A percentile compares a stretch with the other conserved stretches of the same genome.
Evolutionary conservation across 306 rosid species (phyloP).

Genomic region (Rosa rugosa): DNA sequence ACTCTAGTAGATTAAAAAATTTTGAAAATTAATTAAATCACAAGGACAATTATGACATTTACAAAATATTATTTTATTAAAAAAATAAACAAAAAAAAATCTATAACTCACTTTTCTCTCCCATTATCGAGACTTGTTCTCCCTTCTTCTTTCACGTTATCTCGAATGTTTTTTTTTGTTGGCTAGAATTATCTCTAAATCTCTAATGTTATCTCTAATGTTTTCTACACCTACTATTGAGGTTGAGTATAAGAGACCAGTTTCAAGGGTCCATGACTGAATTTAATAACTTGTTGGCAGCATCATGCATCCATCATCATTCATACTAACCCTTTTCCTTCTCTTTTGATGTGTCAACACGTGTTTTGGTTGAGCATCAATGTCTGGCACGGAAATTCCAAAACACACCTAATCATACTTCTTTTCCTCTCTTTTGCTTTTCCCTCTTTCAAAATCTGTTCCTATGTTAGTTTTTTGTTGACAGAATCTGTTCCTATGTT

Average conservation of each 20-base stretch:
- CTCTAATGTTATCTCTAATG: not conserved
- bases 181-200: no score
- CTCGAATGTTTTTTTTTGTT: no score
- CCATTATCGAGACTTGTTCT: no score
- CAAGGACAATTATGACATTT: no score
- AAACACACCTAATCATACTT: slow-evolving; percentile 11
- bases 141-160: no score
- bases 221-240: not conserved
- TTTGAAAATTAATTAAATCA: no score
- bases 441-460: not conserved
- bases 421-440: not conserved
- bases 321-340: slow-evolving; percentile 22
- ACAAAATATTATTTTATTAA: no score
- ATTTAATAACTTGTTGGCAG: not conserved
- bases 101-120: no score
- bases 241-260: not conserved
- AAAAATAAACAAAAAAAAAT: no score
- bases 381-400: slow-evolving; percentile 22
- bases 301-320: slow-evolving; percentile 18
- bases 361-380: slow-evolving; percentile 24
- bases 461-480: no score
- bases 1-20: no score
- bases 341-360: slow-evolving; percentile 34
- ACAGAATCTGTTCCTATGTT: not conserved
- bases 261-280: not conserved